phyloP scores from a whole-genome alignment of 2,329 filamentous ascomycete species.

The Sporothrix inflata region DNA sequence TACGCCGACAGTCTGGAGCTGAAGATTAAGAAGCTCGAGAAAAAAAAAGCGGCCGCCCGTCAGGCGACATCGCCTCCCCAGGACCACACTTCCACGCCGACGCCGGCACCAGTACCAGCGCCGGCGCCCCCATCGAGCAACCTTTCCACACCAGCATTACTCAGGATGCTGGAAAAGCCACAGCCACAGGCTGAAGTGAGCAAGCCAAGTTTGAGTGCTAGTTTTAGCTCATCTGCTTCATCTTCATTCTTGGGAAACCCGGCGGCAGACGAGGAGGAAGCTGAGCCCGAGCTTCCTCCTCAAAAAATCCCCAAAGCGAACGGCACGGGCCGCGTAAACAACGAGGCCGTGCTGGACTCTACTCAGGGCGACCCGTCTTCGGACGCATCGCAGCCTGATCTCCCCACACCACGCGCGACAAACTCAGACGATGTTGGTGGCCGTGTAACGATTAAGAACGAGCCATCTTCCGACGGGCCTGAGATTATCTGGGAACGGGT shows the following conservation, averaged over 20 bases:
- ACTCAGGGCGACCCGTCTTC: conserved; percentile 32
- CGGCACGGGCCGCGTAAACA: neutral
- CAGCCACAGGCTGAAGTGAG: neutral
- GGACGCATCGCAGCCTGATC: neutral
- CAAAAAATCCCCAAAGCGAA: neutral
- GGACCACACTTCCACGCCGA: neutral
- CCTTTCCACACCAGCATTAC: neutral
- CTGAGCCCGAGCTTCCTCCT: neutral
- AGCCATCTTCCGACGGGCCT: conserved; percentile 58
- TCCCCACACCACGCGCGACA: conserved; percentile 22
- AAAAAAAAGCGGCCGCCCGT: conserved; percentile 38
- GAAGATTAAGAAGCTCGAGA: conserved; percentile 50
- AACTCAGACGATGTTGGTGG: neutral
- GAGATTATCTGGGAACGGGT: conserved; percentile 55
- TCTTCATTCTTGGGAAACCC: conserved; percentile 19
- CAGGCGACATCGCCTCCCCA: neutral
- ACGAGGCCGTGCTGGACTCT: conserved; percentile 25
- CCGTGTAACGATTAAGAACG: conserved; percentile 48
- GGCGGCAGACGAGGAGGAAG: neutral
- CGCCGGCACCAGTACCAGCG: neutral
- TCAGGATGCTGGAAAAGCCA: neutral
- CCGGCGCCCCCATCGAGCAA: neutral
- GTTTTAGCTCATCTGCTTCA: conserved; percentile 18
- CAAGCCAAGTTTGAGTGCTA: conserved; percentile 28
- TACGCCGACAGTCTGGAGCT: conserved; percentile 50